Evolutionary conservation across 495 filamentous ascomycete species (phyloP).

Genomic region (Cenococcum geophilum): DNA sequence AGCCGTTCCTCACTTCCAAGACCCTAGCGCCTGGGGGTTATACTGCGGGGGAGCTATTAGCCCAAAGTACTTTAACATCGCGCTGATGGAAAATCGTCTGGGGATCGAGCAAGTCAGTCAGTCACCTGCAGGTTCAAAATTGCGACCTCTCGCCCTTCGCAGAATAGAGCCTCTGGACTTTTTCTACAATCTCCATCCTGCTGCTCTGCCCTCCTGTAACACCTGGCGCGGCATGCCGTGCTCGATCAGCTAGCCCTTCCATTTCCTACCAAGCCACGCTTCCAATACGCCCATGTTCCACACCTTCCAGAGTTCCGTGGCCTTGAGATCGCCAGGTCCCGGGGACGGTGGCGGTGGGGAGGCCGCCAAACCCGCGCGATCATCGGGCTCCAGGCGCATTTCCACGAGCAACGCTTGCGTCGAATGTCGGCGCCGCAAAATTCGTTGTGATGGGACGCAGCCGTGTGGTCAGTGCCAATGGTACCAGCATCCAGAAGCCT

Average conservation of each 20-base stretch:
- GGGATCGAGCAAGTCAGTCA: neutral
- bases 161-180: neutral
- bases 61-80: neutral
- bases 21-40: neutral
- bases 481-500: conserved; percentile 38
- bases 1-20: neutral
- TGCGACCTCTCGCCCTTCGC: neutral
- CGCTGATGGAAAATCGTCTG: neutral
- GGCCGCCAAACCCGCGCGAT: conserved; percentile 23
- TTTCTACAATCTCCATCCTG: neutral
- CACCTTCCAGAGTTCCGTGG: conserved; percentile 32
- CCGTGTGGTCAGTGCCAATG: conserved; percentile 36
- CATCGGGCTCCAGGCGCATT: conserved; percentile 31
- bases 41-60: neutral
- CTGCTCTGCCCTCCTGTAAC: neutral
- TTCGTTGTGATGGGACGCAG: conserved; percentile 33
- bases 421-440: conserved; percentile 32
- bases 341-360: conserved; percentile 18
- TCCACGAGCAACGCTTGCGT: conserved; percentile 35
- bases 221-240: conserved; percentile 15
- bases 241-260: conserved; percentile 10
- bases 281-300: conserved; percentile 29
- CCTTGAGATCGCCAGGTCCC: conserved; percentile 23
- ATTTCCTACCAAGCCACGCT: neutral
- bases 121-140: conserved; percentile 1